Conservation (phyloP, 352 stramenopile species). For the Phytophthora hybrid region DNA sequence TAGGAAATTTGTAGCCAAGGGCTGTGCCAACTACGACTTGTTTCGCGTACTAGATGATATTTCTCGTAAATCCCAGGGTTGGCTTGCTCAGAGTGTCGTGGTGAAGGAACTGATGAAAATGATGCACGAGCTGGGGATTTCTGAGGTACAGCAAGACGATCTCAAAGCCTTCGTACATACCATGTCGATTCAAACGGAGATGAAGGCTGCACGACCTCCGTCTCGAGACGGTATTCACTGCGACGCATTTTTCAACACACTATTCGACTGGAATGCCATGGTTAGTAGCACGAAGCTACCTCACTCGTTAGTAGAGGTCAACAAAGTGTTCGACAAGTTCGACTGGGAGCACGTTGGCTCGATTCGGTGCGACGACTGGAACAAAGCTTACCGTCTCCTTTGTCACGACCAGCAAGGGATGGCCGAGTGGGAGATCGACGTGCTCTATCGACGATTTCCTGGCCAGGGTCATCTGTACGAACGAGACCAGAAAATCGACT, state of each 20-base stretch:
- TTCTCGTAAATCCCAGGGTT: slow-evolving; percentile 13
- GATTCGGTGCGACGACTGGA: slow-evolving; percentile 55
- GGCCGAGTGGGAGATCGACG: slow-evolving; percentile 51
- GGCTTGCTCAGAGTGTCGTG: slow-evolving; percentile 19
- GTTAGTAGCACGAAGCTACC: slow-evolving; percentile 37
- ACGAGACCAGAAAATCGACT: slow-evolving; percentile 45
- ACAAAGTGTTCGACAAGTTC: slow-evolving; percentile 56
- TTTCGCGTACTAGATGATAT: slow-evolving; percentile 20
- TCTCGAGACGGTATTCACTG: slow-evolving; percentile 33
- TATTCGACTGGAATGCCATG: slow-evolving; percentile 59
- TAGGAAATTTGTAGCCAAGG: slow-evolving; percentile 22
- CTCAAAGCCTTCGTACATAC: slow-evolving; percentile 13
- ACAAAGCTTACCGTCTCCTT: slow-evolving; percentile 53
- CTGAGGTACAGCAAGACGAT: slow-evolving; percentile 6
- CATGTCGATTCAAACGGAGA: neutral
- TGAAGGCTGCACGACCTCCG: neutral
- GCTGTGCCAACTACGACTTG: slow-evolving; percentile 43
- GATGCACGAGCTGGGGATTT: slow-evolving; percentile 24
- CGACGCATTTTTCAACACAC: slow-evolving; percentile 48
- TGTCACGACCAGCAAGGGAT: slow-evolving; percentile 20
- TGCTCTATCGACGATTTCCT: slow-evolving; percentile 50
- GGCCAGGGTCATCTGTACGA: neutral
- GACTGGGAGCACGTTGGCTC: slow-evolving; percentile 51
- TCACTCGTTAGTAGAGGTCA: slow-evolving; percentile 51
- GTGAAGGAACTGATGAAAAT: slow-evolving; percentile 34